Conservation (phyloP, 306 rosid genomes). For the Alnus glutinosa region DNA sequence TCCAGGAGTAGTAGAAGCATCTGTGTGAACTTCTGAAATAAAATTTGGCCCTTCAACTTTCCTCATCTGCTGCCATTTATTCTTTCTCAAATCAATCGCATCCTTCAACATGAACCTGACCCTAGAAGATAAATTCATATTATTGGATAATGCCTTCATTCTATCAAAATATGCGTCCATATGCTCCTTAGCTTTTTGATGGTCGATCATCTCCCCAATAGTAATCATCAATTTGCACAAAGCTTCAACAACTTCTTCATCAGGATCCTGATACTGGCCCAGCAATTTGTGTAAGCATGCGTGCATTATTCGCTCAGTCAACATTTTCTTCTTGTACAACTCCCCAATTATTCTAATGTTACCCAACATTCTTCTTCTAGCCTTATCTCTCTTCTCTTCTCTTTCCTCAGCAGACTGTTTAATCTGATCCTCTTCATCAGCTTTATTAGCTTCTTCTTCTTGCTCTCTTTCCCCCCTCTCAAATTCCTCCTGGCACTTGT, state of each 20-base stretch:
- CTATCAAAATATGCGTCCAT: conserved; percentile 88
- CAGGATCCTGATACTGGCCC: conserved; percentile 80
- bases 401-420: conserved; percentile 72
- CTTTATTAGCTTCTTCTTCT: conserved; percentile 63
- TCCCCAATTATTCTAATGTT: conserved; percentile 96
- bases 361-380: conserved; percentile 95
- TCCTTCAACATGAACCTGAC: conserved; percentile 96
- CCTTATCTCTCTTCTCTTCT: conserved; percentile 72
- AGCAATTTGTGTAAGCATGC: conserved; percentile 77
- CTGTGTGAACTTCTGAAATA: conserved; percentile 96
- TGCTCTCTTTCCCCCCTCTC: conserved; percentile 95
- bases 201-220: conserved; percentile 96
- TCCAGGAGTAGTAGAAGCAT: conserved; percentile 40
- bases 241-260: conserved; percentile 50
- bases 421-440: conserved; percentile 71
- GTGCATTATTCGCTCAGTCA: conserved; percentile 97
- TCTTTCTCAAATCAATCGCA: conserved; percentile 80
- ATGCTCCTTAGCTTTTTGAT: conserved; percentile 76
- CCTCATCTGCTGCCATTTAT: conserved; percentile 91
- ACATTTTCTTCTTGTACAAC: conserved; percentile 87
- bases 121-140: conserved; percentile 83
- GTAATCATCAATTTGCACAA: conserved; percentile 91
- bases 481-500: conserved; percentile 98
- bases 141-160: conserved; percentile 63
- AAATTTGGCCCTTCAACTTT: conserved; percentile 97